Evolutionary conservation across 108 stramenopile genomes (phyloP).

Genomic region (Cyclotella atomus): DNA sequence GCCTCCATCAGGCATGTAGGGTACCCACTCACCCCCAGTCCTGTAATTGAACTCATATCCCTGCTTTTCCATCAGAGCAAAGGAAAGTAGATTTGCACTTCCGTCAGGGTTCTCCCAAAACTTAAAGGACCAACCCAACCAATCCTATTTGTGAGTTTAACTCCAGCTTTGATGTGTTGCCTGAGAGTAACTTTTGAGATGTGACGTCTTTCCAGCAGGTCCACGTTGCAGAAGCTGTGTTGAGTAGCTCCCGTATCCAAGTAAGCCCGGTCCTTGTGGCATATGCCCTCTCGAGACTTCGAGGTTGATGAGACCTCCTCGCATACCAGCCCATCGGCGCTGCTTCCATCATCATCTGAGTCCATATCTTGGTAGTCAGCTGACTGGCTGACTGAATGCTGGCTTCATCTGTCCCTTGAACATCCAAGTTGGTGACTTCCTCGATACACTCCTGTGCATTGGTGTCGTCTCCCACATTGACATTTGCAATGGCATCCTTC

Average conservation of each 20-base stretch:
- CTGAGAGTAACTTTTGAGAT: too few species aligned
- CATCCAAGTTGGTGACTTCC: too few species aligned
- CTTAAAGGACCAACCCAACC: neutral
- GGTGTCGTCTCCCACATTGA: neutral
- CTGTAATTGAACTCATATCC: neutral
- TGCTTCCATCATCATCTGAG: too few species aligned
- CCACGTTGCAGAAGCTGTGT: too few species aligned
- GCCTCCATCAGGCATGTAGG: neutral
- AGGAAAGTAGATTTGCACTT: neutral
- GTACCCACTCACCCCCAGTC: neutral
- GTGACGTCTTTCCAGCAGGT: too few species aligned
- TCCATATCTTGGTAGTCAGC: too few species aligned
- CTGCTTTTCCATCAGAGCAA: neutral
- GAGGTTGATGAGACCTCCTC: too few species aligned
- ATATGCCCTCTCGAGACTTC: too few species aligned
- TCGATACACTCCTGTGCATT: too few species aligned
- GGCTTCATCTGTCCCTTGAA: too few species aligned
- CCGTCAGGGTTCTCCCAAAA: neutral
- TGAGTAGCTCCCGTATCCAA: too few species aligned
- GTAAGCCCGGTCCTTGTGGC: too few species aligned
- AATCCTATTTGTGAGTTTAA: neutral
- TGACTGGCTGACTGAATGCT: neutral
- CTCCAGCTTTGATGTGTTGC: neutral
- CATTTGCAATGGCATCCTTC: neutral
- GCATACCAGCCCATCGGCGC: neutral